Evolutionary conservation across 2,329 filamentous ascomycete species (phyloP), one percentile per base, ranked within the genome.

Genomic region (Colletotrichum camelliae): DNA sequence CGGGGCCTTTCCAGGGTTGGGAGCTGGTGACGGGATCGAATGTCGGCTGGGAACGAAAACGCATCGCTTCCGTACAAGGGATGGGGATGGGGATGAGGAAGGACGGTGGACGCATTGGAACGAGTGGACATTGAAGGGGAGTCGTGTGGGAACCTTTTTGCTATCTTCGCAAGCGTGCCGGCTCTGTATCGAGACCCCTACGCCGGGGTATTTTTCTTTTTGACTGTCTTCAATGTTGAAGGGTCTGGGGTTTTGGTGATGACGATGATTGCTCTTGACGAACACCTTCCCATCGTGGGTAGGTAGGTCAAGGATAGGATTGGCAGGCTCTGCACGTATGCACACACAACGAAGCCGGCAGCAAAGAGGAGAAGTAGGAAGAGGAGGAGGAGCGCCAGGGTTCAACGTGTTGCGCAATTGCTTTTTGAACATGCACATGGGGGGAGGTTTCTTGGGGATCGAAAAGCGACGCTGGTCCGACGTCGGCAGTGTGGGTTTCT

Each of bases 161-260:
- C 35, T 29, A 21, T 68, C 52, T 61, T 55, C 35, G 60, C 61
- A 21, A 60, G 39, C 39, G 55, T 21, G 37, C 29, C 61, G 60
- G 21, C 60, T 39, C 27, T n/a, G 55, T 66, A 31, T 75, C 31
- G n/a, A 62, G 39, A 57, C 43, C 69, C 27, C 31, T 72, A 62
- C 15, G 37, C 52, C 29, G 61, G 72, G 37, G n/a, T 60, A 21
- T 39, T 66, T 66, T 60, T 6, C n/a, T 70, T 74, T 70, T 65
- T 7, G 33, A 10, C 13, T 67, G 55, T 72, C 73, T 75, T 75
- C 73, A 75, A 43, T 67, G 37, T 66, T n/a, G 62, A 62, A 67
- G 69, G 55, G 27, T 67, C 73, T 64, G 27, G 55, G 43, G 35
- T 68, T 43, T 15, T 10, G 35, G 31, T 33, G 24, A 43, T 37